These are phyloP conservation scores for Boletus rubescentipes DNA, from an alignment of 768 basidiomycete genomes.

Conservation along the genomic window DNA sequence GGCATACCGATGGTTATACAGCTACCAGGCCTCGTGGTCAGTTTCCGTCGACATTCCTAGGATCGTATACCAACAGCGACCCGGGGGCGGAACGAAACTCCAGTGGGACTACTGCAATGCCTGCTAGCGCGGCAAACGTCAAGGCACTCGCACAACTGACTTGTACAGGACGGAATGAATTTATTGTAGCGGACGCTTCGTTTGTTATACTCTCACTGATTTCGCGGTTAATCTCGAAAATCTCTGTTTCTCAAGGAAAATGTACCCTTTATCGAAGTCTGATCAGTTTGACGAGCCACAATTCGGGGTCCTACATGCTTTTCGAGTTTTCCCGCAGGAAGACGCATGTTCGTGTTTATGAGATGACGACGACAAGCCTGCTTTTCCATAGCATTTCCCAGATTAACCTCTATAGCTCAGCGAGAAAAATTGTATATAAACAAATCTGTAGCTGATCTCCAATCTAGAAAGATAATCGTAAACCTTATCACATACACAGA, in stretches of 20 bases:
- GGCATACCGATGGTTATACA: conserved; percentile 22
- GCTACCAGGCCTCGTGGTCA: conserved; percentile 2
- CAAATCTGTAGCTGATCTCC: conserved; percentile 20
- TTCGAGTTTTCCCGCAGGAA: conserved; percentile 18
- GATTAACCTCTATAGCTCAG: conserved; percentile 16
- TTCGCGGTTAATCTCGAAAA: conserved; percentile 27
- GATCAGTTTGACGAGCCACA: conserved; percentile 25
- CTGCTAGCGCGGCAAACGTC: conserved; percentile 1
- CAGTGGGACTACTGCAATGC: conserved; percentile 3
- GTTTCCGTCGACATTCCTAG: not conserved
- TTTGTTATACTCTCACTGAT: conserved; percentile 9
- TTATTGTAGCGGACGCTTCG: not conserved
- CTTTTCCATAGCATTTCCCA: conserved; percentile 3
- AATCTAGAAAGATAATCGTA: conserved; percentile 36
- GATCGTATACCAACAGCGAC: not conserved
- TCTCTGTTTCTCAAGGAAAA: conserved; percentile 20
- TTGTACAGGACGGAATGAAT: conserved; percentile 1
- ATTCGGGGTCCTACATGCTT: conserved; percentile 8
- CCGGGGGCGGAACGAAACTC: conserved; percentile 17
- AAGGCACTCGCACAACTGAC: not conserved
- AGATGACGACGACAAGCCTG: conserved; percentile 10
- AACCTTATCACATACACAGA: conserved; percentile 32
- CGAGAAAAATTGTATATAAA: conserved; percentile 18
- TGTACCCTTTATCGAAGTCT: conserved; percentile 17
- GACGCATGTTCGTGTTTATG: conserved; percentile 18